Evolutionary conservation across 2,329 filamentous ascomycete genomes (phyloP), one percentile per base, ranked within the genome.

Genomic region (Fusarium ramigenum): DNA sequence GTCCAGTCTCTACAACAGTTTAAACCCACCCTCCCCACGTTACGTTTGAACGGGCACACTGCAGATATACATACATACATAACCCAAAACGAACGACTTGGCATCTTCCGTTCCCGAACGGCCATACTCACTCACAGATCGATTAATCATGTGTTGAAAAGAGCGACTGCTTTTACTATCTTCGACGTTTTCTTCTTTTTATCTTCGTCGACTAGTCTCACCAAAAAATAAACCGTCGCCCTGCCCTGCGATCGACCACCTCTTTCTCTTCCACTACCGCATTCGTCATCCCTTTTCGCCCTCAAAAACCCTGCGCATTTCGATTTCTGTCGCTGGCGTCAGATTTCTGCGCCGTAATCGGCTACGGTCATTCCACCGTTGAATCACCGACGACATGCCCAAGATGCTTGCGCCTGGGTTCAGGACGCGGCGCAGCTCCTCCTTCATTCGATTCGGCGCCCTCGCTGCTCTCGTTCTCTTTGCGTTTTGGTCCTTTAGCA

Each of bases 341-440:
- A 74, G 72, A 75, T 56, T 34, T 36, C 40, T 70, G 52, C 61
- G 72, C 50, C 65, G 46, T 58, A 37, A 58, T 61, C 54, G 60
- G 46, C 53, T 40, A 49, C 60, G 37, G 44, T 46, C 5, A 18
- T 40, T 60, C 7, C 14, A 36, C 34, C 15, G 34, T 57, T n/a
- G 58, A 60, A 58, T 37, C 34, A 66, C 19, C 50, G 32, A 49
- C 63, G 62, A 64, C 23, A 79, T 79, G 79, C 64, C 68, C 65
- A 80, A 78, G 68, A 73, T 85, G 79, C 78, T 82, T 66, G 81
- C 83, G 69, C 80, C 83, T 39, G 79, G 80, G 37, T 85, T 86
- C 64, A 82, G 83, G 44, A 82, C 83, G 63, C 82, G 84, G 65
- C 83, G 85, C 60, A 82, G 81, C 14, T 84, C 84, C 56, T 82